Evolutionary conservation across 1,139 yeast species (phyloP).

Genomic region (Geotrichum histeridarum): DNA sequence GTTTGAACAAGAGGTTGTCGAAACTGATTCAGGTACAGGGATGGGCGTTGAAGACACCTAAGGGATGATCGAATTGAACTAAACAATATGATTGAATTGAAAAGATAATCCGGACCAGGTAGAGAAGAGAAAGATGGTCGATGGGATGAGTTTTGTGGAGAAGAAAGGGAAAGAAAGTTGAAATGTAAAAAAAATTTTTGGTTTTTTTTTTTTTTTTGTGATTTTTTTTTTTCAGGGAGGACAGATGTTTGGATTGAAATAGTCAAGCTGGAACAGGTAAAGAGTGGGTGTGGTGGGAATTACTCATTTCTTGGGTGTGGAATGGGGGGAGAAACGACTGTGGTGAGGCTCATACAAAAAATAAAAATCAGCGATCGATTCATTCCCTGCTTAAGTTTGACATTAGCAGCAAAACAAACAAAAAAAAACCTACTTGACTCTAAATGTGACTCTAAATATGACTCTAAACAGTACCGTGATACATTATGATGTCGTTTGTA

Average conservation of each 20-base stretch:
- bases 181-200: not conserved
- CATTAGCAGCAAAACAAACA: too few relatives aligned
- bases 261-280: not conserved
- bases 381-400: too few relatives aligned
- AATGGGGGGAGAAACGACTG: too few relatives aligned
- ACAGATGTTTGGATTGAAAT: not conserved
- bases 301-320: slow-evolving; percentile 6
- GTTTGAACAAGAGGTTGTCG: slow-evolving; percentile 2
- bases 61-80: slow-evolving; percentile 14
- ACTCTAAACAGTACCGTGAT: too few relatives aligned
- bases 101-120: slow-evolving; percentile 2
- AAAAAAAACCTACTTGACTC: too few relatives aligned
- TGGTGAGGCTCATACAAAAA: too few relatives aligned
- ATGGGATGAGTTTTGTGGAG: slow-evolving; percentile 8
- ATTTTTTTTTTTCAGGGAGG: not conserved
- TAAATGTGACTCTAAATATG: too few relatives aligned
- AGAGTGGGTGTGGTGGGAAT: slow-evolving; percentile 3
- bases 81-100: slow-evolving; percentile 12
- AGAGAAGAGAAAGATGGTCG: not conserved
- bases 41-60: slow-evolving; percentile 20
- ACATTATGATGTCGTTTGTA: too few relatives aligned
- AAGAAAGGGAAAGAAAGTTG: not conserved
- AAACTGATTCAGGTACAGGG: slow-evolving; percentile 8
- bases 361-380: too few relatives aligned
- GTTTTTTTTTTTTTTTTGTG: too few relatives aligned